Base-by-base conservation (phyloP, 2,329 filamentous ascomycete genomes). In the Penicillium sp. region DNA sequence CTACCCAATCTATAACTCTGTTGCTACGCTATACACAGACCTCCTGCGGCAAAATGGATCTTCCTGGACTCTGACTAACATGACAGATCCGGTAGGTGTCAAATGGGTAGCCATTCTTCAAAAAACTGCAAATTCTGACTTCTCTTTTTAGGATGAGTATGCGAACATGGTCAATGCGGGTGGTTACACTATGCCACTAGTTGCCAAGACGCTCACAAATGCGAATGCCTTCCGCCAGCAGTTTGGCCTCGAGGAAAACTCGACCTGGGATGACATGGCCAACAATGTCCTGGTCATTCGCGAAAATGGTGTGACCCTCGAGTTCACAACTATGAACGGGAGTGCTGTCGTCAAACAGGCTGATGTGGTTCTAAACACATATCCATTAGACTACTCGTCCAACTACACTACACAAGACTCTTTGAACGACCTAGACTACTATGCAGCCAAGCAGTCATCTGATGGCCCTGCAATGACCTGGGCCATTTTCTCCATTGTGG, bases 381-480 rank as follows among this genome's bases (percentile, higher is more conserved):
- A 86, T 65, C 83, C 88, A 2, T 70, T 90, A 2, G 81, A 83
- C 54, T 89, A 84, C 61, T 80, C 81, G 4, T 78, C 83, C 49
- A 82, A 84, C 44, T 82, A 82, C 63, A 82, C 70, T 21, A 79
- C 68, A 1, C 62, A 74, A 31, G 70, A 82, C 62, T 81, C 80
- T 14, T 70, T 84, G 47, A 79, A 76, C 29, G 84, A 90, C 61
- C 72, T 90, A 21, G 85, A 89, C 63, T 90, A 89, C 66, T 90
- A 90, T 65, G 87, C 88, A 4, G 84, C 84, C 45, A 87, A 86
- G 54, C 87, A 90, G 71, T 88, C 86, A 1, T 75, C 82, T 1
- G 81, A 89, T 62, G 88, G 88, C 0, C 88, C 88, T 1, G 88
- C 84, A 3, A 90, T 90, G 88, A 90, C 88, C 1, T 90, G 88